Evolutionary conservation across 1,139 yeast species (phyloP), one percentile per base, ranked within the genome.

Genomic region (Candida labiduridarum): DNA sequence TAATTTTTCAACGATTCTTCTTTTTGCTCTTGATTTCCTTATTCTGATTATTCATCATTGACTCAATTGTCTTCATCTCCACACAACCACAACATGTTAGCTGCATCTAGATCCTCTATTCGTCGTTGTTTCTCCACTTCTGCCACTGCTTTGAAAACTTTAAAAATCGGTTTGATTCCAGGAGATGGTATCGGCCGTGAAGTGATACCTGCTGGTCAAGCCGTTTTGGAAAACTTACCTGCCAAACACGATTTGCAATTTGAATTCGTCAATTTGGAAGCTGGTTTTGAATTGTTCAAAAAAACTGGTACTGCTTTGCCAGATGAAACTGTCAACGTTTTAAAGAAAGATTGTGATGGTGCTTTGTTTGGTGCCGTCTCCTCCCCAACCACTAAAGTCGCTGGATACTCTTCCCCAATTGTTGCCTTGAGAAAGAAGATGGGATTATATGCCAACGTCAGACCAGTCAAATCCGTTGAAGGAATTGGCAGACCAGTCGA

Each of bases 151-250:
- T 56, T 67, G 55, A 76, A 74, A 60, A 65, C 67, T 49, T 66
- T 76, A 53, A 76, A 74, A 59, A 76, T 76, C 53, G 82, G 82
- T 33, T 80, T 94, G 65, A 91, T 94, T 63, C 97, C 99, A 48
- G 99, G 99, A 67, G 99, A 94, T 68, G 99, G 99, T 56, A 94
- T 94, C 63, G 99, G 99, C 50, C 84, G 89, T 64, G 99, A 94
- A 72, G 99, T 94, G 47, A 91, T 94, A 56, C 99, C 99, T 55
- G 88, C 98, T 45, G 98, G 98, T 63, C 81, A 82, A 63, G 87
- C 89, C 54, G 83, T 94, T 30, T 79, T 94, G 60, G 94, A 92
- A 71, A 85, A 85, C 55, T 80, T 94, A 53, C 95, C 96, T 46
- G 68, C 85, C 30, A 79, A 81, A 58, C 88, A 79, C 64, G 95